Evolutionary conservation across 306 rosid species (phyloP).

Genomic region (Mimosa bimucronata): DNA sequence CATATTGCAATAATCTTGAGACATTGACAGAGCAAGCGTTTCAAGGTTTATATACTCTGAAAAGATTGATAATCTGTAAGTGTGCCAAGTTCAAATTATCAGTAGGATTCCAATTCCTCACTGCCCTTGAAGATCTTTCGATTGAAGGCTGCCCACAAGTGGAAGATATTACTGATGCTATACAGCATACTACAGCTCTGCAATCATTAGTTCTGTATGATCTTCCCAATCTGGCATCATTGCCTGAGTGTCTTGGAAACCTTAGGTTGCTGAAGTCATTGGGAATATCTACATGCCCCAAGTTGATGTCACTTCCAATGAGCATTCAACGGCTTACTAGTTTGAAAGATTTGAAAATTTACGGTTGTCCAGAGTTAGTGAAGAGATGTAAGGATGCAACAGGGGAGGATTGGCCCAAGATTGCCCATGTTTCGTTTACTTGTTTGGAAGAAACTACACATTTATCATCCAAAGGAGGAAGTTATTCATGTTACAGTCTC

Average conservation of each 20-base stretch:
- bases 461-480: not conserved
- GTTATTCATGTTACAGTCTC: not conserved
- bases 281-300: too few species aligned
- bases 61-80: not conserved
- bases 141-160: not conserved
- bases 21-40: constrained; percentile 19
- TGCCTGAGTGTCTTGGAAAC: too few species aligned
- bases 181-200: constrained; percentile 14
- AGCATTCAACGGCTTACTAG: not conserved
- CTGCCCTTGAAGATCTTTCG: not conserved
- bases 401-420: too few species aligned
- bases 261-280: too few species aligned
- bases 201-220: too few species aligned
- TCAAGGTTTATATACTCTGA: constrained; percentile 9
- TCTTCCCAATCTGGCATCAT: too few species aligned
- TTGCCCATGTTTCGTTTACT: too few species aligned
- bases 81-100: constrained; percentile 14
- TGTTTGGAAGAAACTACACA: too few species aligned
- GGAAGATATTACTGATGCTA: constrained; percentile 26
- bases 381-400: too few species aligned
- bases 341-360: not conserved
- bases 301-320: constrained; percentile 15
- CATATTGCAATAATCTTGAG: not conserved
- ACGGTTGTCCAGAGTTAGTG: too few species aligned
- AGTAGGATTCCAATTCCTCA: constrained; percentile 23